Base-by-base conservation (phyloP, 2,329 filamentous ascomycete species). In the Coniella lustricola region DNA sequence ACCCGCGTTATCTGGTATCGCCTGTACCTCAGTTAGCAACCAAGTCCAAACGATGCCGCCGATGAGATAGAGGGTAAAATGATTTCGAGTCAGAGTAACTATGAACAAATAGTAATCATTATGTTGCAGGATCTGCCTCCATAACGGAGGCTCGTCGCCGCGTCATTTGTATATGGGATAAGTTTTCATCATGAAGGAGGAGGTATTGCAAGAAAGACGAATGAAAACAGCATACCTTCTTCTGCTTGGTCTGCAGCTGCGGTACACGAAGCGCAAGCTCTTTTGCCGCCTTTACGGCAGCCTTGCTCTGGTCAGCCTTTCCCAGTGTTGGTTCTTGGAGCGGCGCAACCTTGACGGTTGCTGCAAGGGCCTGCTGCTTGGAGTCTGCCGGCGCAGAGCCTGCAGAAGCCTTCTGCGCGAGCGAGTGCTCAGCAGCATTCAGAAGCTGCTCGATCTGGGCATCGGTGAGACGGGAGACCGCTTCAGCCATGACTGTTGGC, bases 71-170 rank as follows among this genome's bases (percentile, higher is more conserved):
- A 69, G 72, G 67, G 68, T 74, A 74, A 29, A 5, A 21, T 10
- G 49, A 57, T 60, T 62, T 69, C 57, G 56, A 49, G 53, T 84
- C 80, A 83, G 80, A 80, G 80, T 84, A 84, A 84, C 80, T 84
- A 84, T 84, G 85, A 87, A 74, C 68, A 68, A 63, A 67, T 63
- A 65, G 70, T 71, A 71, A 72, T 73, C 71, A 74, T 71, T 76
- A 73, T 68, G 67, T 66, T 79, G 81, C 78, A 79, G 80, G 79
- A 74, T 78, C 73, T 74, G 77, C 77, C 72, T 77, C 85, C 87
- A 93, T 85, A 75, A 91, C 86, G 87, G 80, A 79, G 76, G 76
- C 76, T 75, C 68, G 45, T 72, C 73, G 81, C 82, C 78, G 81
- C 85, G 76, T 90, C 85, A 85, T 85, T 78, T 62, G 69, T 64